Evolutionary conservation across 371 early-diverging fungal species (phyloP).

Genomic region (Gilbertella persicaria): DNA sequence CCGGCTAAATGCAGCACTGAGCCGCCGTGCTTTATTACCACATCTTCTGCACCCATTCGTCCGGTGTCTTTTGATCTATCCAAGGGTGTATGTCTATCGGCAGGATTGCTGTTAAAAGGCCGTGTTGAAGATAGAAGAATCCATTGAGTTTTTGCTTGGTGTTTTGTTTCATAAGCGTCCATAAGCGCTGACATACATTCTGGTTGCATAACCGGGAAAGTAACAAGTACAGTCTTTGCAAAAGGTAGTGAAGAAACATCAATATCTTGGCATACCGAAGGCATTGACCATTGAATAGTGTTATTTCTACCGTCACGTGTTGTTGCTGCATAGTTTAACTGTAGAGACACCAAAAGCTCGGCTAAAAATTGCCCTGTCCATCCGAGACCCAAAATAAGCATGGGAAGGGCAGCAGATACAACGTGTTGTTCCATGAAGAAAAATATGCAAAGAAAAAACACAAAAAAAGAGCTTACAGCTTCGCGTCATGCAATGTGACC

Average conservation of each 20-base stretch:
- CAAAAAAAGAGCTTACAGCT: no score
- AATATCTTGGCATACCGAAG: constrained; percentile 9
- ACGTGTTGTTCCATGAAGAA: constrained; percentile 36
- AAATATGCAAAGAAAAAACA: no score
- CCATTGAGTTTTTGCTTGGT: constrained; percentile 34
- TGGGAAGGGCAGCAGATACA: constrained; percentile 25
- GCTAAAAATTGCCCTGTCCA: constrained; percentile 52
- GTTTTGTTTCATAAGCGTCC: constrained; percentile 28
- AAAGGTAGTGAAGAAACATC: constrained; percentile 31
- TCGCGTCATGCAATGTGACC: no score
- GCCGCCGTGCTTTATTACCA: constrained; percentile 30
- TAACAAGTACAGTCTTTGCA: constrained; percentile 42
- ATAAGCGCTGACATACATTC: constrained; percentile 31
- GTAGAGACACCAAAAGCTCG: constrained; percentile 20
- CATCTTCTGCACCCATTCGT: constrained; percentile 37
- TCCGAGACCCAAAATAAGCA: constrained; percentile 47
- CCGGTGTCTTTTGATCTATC: constrained; percentile 38
- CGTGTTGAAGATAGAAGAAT: constrained; percentile 46
- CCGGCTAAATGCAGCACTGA: constrained; percentile 47
- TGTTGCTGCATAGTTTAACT: constrained; percentile 40
- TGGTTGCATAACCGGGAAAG: constrained; percentile 37
- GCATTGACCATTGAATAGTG: constrained; percentile 41
- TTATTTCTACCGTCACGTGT: constrained; percentile 47
- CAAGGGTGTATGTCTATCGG: constrained; percentile 39
- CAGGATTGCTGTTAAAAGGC: constrained; percentile 28